Conservation (phyloP, 306 rosid species). For the Delonix regia region DNA sequence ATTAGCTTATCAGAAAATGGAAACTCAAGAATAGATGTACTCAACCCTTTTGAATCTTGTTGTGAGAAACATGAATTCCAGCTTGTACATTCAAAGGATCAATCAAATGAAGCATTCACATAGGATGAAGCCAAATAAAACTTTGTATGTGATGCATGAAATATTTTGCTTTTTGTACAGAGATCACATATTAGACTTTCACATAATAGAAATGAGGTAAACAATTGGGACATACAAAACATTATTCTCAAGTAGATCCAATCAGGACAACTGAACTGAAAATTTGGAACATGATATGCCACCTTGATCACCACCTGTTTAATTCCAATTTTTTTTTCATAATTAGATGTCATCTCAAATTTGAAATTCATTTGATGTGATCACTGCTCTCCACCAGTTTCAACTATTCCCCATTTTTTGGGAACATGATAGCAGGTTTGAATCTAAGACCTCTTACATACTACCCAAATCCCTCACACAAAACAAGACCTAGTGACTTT, state of each 20-base stretch:
- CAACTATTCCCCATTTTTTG: too few species aligned
- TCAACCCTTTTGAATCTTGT: constrained; percentile 10
- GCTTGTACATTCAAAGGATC: constrained; percentile 12
- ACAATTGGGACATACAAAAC: background rate
- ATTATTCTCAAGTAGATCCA: background rate
- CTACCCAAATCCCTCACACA: background rate
- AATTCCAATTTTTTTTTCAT: background rate
- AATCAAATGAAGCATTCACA: constrained; percentile 15
- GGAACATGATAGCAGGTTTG: too few species aligned
- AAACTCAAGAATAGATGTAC: constrained; percentile 20
- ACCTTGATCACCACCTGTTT: background rate
- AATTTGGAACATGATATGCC: background rate
- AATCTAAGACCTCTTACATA: background rate
- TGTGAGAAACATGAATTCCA: constrained; percentile 22
- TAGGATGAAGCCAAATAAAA: background rate
- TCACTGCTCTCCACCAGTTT: background rate
- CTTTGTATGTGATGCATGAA: background rate
- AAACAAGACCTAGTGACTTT: background rate
- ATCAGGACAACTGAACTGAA: too few species aligned
- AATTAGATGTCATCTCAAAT: background rate
- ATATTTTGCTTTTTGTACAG: constrained; percentile 19
- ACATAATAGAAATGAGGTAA: constrained; percentile 14
- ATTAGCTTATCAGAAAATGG: constrained; percentile 1
- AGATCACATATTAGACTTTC: background rate
- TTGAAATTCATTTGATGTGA: constrained; percentile 22